These are phyloP conservation scores for Russula emetica DNA, from an alignment of 768 basidiomycete species.

Conservation along the genomic window DNA sequence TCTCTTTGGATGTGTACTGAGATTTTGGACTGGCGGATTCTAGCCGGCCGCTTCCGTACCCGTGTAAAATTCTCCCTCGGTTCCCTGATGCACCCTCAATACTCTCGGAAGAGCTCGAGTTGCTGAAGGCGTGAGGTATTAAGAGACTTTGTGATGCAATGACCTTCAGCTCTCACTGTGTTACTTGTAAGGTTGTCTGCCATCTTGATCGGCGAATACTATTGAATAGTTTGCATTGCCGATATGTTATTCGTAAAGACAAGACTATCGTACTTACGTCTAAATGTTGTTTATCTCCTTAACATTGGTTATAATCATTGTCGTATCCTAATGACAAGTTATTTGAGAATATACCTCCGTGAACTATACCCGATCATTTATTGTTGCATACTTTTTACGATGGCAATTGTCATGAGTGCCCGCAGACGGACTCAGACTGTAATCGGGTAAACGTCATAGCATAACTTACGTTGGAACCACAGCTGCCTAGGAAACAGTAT, in stretches of 20 bases:
- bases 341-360: not conserved
- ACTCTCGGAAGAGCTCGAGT: constrained; percentile 11
- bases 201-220: not conserved
- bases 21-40: not conserved
- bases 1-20: not conserved
- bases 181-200: not conserved
- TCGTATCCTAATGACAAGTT: too few relatives aligned
- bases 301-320: too few relatives aligned
- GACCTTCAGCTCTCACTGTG: not conserved
- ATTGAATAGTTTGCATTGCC: not conserved
- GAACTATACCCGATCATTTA: not conserved
- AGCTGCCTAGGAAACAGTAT: too few relatives aligned
- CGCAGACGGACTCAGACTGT: not conserved
- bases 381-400: not conserved
- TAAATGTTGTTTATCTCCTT: too few relatives aligned
- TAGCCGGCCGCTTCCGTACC: constrained; percentile 7
- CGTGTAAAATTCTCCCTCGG: constrained; percentile 7
- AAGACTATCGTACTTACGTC: too few relatives aligned
- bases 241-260: too few relatives aligned
- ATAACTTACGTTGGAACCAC: not conserved
- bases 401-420: not conserved
- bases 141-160: too few relatives aligned
- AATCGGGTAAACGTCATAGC: not conserved
- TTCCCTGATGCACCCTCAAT: constrained; percentile 9
- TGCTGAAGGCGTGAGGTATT: constrained; percentile 1